Conservation (phyloP, 768 basidiomycete genomes). For the Sporobolomyces roseus region DNA sequence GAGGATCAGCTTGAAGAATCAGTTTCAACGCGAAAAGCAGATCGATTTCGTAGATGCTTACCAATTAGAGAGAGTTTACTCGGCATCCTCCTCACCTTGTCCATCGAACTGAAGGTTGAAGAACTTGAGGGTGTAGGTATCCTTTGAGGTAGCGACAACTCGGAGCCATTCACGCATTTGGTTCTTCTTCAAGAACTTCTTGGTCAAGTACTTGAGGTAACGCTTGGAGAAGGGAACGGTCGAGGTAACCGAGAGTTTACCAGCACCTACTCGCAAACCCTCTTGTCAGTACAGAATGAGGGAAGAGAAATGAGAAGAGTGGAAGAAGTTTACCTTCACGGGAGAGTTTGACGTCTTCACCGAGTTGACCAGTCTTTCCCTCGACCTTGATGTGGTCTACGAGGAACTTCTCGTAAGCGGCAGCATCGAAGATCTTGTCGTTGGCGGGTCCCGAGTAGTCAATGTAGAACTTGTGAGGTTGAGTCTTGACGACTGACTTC, state of each 20-base stretch:
- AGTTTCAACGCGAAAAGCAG: too few relatives aligned
- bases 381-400: constrained; percentile 93
- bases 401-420: constrained; percentile 54
- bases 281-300: background rate
- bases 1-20: too few relatives aligned
- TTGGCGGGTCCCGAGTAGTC: constrained; percentile 79
- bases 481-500: constrained; percentile 53
- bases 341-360: constrained; percentile 78
- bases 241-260: constrained; percentile 77
- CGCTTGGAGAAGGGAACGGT: constrained; percentile 87
- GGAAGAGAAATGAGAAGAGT: background rate
- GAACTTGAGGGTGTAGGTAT: constrained; percentile 77
- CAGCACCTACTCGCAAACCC: constrained; percentile 42
- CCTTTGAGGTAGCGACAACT: constrained; percentile 89
- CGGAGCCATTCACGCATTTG: constrained; percentile 91
- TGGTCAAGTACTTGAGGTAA: constrained; percentile 97
- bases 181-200: constrained; percentile 91
- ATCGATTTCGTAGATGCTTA: too few relatives aligned
- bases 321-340: constrained; percentile 63
- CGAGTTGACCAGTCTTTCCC: constrained; percentile 84
- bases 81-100: constrained; percentile 17
- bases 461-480: constrained; percentile 67
- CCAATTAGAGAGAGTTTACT: constrained; percentile 5
- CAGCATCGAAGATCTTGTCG: constrained; percentile 50
- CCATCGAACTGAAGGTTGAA: constrained; percentile 32